Evolutionary conservation across 2,329 filamentous ascomycete genomes (phyloP), one percentile per base, ranked within the genome.

Genomic region (Trichophyton mentagrophytes): DNA sequence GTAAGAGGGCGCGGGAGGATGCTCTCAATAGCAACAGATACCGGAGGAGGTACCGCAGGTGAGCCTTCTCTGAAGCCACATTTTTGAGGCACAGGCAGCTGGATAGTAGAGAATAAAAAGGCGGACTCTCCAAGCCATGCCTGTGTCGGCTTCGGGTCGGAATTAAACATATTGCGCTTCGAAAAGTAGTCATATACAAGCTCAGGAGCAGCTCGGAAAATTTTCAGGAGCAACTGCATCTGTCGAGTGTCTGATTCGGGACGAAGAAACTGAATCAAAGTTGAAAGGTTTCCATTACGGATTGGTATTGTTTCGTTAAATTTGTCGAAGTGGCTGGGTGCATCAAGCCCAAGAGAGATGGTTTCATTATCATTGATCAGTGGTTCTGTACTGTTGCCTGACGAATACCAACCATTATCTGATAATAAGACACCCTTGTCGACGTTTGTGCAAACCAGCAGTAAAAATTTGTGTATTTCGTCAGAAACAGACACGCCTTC

Each of bases 111-210:
- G 72, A 95, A 95, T 3, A 99, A 76, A 64, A 97, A 89, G 0
- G 90, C 85, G 0, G 90, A 90, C 70, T 95, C 96, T 47, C 92
- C 91, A 66, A 97, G 88, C 93, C 93, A 99, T 0, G 90, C 93
- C 51, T 90, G 86, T 2, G 90, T 93, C 3, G 95, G 80, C 69
- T 96, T 97, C 0, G 93, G 91, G 47, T 97, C 91, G 64, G 95
- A 90, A 0, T 86, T 84, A 68, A 97, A 93, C 60, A 86, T 83
- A 63, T 82, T 85, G 69, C 90, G 91, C 69, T 83, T 85, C 49
- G 85, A 79, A 69, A 96, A 97, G 71, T 95, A 99, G 68, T 90
- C 85, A 49, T 90, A 87, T 1, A 95, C 83, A 2, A 97, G 80
- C 73, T 97, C 93, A 0, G 95, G 92, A 0, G 87, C 89, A 6